Base-by-base conservation (phyloP, 768 basidiomycete genomes). In the Tulasnella sp. region DNA sequence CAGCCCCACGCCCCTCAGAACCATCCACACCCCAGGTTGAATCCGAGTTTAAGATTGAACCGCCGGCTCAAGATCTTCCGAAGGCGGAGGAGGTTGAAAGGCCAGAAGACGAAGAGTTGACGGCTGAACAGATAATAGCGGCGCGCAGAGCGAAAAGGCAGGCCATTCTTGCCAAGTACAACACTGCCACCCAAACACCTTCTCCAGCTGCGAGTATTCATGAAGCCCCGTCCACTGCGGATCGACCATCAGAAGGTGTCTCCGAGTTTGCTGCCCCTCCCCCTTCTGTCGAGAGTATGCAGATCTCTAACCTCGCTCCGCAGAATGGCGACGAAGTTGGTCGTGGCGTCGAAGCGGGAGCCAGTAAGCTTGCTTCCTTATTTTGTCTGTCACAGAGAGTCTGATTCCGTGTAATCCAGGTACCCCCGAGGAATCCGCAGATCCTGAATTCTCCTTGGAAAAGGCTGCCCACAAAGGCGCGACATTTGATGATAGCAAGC, bases 121-220 rank as follows among this genome's bases (percentile, higher is more conserved):
- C 88, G 1, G 85, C 90, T 8, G 91, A 93, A 80, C 86, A 88
- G 67, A 83, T 89, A 11, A 85, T 93, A 40, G 91, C 84, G 7
- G 90, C 88, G 37, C 89, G 92, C 11, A 88, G 91, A 36, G 91
- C 91, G 17, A 85, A 83, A 74, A 89, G 93, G 37, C 89, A 89
- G 77, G 93, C 91, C 11, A 94, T 96, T 75, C 84, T 92, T 58
- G 93, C 92, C 74, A 94, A 93, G 82, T 91, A 93, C 82, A 76
- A 79, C 8, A 70, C 79, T 45, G 68, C 64, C 68, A 17, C 78
- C 54, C 87, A 19, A 82, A 85, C 74, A 82, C 85, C 74, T 87
- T 86, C 79, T 2, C 58, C 58, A 14, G 58, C 58, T 34, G 14
- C 58, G 40, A 36, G 67, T 67, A 29, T 22, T 8, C 39, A 49